phyloP scores from a whole-genome alignment of 495 filamentous ascomycete species.

The Hypomontagnella monticulosa region DNA sequence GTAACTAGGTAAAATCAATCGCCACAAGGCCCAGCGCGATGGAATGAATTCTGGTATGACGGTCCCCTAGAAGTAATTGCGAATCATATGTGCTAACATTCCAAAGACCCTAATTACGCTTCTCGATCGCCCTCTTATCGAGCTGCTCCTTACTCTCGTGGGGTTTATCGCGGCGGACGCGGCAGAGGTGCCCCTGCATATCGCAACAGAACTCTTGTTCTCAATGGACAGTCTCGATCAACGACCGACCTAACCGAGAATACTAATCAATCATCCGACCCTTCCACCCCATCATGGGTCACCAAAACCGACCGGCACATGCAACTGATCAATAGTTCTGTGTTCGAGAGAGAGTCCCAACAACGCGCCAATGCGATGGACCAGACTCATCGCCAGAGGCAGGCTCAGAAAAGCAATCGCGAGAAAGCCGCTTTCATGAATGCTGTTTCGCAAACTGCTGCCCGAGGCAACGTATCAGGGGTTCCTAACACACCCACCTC shows the following conservation, averaged over 20 bases:
- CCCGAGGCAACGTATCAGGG: slow-evolving; percentile 45
- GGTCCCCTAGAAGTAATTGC: slow-evolving; percentile 5
- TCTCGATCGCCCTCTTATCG: slow-evolving; percentile 40
- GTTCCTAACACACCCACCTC: slow-evolving; percentile 47
- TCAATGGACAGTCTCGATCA: slow-evolving; percentile 62
- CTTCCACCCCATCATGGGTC: slow-evolving; percentile 69
- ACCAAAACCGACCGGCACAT: slow-evolving; percentile 84
- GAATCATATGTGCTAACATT: slow-evolving; percentile 20
- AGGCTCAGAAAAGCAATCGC: slow-evolving; percentile 65
- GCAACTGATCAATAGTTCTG: slow-evolving; percentile 85
- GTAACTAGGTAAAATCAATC: slow-evolving; percentile 78
- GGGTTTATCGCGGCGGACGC: slow-evolving; percentile 56
- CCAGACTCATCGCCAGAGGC: slow-evolving; percentile 70
- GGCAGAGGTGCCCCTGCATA: slow-evolving; percentile 60
- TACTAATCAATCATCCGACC: slow-evolving; percentile 45
- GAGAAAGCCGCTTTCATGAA: slow-evolving; percentile 68
- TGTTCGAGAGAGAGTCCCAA: slow-evolving; percentile 80
- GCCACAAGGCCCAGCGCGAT: slow-evolving; percentile 73
- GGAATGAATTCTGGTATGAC: slow-evolving; percentile 36
- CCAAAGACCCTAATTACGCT: slow-evolving; percentile 17
- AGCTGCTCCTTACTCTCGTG: slow-evolving; percentile 51
- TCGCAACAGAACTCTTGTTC: slow-evolving; percentile 75
- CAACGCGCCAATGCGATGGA: slow-evolving; percentile 79
- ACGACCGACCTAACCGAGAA: slow-evolving; percentile 43
- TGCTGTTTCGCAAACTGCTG: slow-evolving; percentile 49